These are phyloP conservation scores for Medicago ruthenica DNA, from an alignment of 306 rosid species.

Conservation along the genomic window DNA sequence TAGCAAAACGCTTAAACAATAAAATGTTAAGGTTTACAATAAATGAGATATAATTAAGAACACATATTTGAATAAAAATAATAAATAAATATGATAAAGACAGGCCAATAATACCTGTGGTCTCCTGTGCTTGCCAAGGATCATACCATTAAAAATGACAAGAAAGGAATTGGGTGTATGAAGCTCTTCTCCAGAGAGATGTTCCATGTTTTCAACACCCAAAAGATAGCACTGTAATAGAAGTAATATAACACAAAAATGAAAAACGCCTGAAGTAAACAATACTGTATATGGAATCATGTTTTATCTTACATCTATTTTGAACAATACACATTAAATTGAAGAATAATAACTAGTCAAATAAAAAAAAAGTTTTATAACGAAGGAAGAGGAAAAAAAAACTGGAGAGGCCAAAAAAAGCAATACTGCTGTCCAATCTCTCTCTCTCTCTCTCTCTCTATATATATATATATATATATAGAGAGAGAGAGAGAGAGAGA, in stretches of 20 bases:
- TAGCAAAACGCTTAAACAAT: slow-evolving; percentile 64
- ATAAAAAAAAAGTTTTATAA: not conserved
- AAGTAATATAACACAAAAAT: slow-evolving; percentile 39
- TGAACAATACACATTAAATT: slow-evolving; percentile 17
- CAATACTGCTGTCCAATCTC: too few species aligned
- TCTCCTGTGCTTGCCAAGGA: slow-evolving; percentile 91
- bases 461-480: not conserved
- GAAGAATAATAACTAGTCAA: not conserved
- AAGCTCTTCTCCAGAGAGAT: slow-evolving; percentile 88
- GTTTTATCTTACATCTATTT: not conserved
- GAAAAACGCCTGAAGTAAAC: slow-evolving; percentile 15
- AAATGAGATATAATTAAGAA: slow-evolving; percentile 4
- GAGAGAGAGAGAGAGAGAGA: too few species aligned
- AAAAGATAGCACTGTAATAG: slow-evolving; percentile 64
- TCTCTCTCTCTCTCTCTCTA: not conserved
- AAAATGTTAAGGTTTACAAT: too few species aligned
- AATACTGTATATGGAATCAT: slow-evolving; percentile 17
- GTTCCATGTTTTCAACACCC: slow-evolving; percentile 85
- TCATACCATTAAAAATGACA: slow-evolving; percentile 83
- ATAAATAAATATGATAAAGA: slow-evolving; percentile 24
- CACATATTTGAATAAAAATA: not conserved
- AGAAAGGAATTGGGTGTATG: slow-evolving; percentile 88
- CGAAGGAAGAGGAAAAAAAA: not conserved
- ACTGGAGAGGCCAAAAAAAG: too few species aligned
- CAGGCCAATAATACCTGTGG: slow-evolving; percentile 68